Percentiles rank a stretch among this genome's conserved stretches.
Evolutionary conservation across 139 green algal species (phyloP).

Genomic region (Haematococcus sp.): DNA sequence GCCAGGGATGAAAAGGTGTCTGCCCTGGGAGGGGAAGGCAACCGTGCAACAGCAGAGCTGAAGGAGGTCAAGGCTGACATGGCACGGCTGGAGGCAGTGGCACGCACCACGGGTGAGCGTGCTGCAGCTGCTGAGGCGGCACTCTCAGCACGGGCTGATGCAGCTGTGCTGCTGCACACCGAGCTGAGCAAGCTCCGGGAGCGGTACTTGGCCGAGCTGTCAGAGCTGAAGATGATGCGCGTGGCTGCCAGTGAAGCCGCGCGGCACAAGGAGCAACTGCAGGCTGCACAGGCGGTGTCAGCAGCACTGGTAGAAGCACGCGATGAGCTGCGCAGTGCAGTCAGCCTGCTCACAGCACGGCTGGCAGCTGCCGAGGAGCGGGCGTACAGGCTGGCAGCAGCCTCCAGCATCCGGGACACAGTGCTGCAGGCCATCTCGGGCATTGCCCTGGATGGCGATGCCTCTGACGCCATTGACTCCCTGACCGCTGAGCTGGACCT

Average conservation of each 20-base stretch:
- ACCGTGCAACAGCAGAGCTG: not conserved
- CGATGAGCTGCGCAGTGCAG: slow-evolving; percentile 1
- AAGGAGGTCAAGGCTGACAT: slow-evolving; percentile 19
- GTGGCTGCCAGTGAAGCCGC: slow-evolving; percentile 17
- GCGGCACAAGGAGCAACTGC: slow-evolving; percentile 28
- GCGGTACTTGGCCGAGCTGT: slow-evolving; percentile 30
- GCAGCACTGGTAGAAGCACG: not conserved
- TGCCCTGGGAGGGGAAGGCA: not conserved
- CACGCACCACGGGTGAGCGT: slow-evolving; percentile 19
- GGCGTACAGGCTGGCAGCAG: not conserved
- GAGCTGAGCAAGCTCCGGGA: slow-evolving; percentile 30
- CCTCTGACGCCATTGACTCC: not conserved
- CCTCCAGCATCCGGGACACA: slow-evolving; percentile 3
- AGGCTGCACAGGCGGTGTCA: slow-evolving; percentile 1
- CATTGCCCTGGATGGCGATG: not conserved
- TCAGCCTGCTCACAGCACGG: not conserved
- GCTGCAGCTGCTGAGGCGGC: slow-evolving; percentile 17
- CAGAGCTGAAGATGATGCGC: slow-evolving; percentile 33
- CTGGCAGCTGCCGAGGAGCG: slow-evolving; percentile 4
- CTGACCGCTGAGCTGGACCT: slow-evolving; percentile 26
- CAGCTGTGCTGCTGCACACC: slow-evolving; percentile 11
- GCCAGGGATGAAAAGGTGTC: slow-evolving; percentile 22
- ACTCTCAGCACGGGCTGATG: slow-evolving; percentile 7
- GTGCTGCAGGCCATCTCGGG: slow-evolving; percentile 8
- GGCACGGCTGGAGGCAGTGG: slow-evolving; percentile 21